Percentiles rank a stretch among this genome's conserved stretches.
phyloP scores from a whole-genome alignment of 2,329 filamentous ascomycete species.

The Claviceps sp. region DNA sequence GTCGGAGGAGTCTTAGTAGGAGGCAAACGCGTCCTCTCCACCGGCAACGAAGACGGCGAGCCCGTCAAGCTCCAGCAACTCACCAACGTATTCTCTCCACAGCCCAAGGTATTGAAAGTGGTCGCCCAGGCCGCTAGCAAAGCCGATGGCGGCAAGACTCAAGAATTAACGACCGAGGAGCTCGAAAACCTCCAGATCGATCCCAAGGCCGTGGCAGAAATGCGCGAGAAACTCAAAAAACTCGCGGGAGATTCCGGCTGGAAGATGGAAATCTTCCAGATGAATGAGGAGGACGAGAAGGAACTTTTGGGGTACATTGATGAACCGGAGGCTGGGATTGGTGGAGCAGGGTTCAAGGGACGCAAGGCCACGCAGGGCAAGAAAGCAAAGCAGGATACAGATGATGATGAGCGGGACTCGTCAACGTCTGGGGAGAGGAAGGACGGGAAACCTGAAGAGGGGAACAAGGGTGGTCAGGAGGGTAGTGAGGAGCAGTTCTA shows the following conservation, averaged over 20 bases:
- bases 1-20: conserved; percentile 43
- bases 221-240: conserved; percentile 55
- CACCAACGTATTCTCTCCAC: conserved; percentile 16
- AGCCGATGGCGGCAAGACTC: conserved; percentile 47
- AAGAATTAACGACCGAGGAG: conserved; percentile 50
- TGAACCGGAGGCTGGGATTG: conserved; percentile 15
- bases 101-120: conserved; percentile 19
- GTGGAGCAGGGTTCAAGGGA: conserved; percentile 7
- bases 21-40: conserved; percentile 33
- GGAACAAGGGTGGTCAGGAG: conserved; percentile 11
- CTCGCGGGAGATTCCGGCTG: conserved; percentile 60
- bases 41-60: conserved; percentile 32
- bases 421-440: neutral
- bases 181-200: conserved; percentile 55
- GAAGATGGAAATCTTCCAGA: conserved; percentile 69
- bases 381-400: neutral
- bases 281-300: conserved; percentile 35
- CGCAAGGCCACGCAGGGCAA: conserved; percentile 18
- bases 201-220: conserved; percentile 51
- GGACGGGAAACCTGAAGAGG: conserved; percentile 3
- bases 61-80: conserved; percentile 26
- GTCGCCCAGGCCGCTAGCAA: conserved; percentile 32
- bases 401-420: conserved; percentile 14
- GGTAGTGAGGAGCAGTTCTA: conserved; percentile 39
- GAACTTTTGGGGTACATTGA: conserved; percentile 62